Percentiles rank a stretch among this genome's conserved stretches.
phyloP scores from a whole-genome alignment of 106 monocot genomes.

The Dactylorhiza incarnata region DNA sequence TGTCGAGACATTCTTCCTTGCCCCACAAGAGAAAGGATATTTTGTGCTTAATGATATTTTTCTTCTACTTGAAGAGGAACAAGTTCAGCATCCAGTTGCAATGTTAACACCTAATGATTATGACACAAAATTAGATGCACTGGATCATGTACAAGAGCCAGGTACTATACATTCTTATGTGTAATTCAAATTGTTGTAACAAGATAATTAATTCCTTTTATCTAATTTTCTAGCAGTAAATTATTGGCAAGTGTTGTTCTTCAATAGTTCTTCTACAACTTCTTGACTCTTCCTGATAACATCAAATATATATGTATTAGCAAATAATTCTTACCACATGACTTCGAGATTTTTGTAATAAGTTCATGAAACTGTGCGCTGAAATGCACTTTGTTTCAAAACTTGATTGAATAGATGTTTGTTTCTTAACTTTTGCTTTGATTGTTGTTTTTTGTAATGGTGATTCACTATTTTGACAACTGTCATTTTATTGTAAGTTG shows the following conservation, averaged over 20 bases:
- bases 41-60: constrained; percentile 70
- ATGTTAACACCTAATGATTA: constrained; percentile 21
- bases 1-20: constrained; percentile 72
- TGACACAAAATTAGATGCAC: constrained; percentile 11
- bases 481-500: too few species aligned
- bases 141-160: constrained; percentile 26
- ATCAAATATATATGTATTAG: neutral
- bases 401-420: neutral
- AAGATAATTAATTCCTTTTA: neutral
- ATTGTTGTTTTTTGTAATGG: neutral
- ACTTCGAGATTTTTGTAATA: neutral
- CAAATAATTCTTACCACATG: neutral
- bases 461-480: too few species aligned
- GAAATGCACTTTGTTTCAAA: neutral
- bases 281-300: neutral
- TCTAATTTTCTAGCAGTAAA: neutral
- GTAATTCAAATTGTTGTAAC: neutral
- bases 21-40: constrained; percentile 69
- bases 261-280: neutral
- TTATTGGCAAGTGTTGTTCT: neutral
- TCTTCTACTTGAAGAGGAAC: constrained; percentile 57
- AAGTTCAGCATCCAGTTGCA: constrained; percentile 11
- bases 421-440: neutral
- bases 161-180: constrained; percentile 21
- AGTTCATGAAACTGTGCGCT: neutral